Conservation (phyloP, 1,284 basidiomycete species). For the Kwoniella shivajii region DNA sequence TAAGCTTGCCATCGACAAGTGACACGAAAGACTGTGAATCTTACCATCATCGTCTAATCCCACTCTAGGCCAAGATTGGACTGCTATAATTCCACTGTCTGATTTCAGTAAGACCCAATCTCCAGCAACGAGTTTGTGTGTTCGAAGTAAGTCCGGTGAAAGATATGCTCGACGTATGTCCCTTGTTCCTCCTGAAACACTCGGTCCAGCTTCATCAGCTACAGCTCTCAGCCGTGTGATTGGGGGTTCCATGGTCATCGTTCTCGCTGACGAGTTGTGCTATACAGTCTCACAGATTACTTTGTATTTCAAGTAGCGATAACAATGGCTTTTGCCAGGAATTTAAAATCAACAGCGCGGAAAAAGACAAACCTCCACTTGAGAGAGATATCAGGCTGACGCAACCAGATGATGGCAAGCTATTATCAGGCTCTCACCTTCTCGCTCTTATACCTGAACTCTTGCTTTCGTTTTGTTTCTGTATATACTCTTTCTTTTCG, state of each 20-base stretch:
- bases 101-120: constrained; percentile 41
- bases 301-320: too few species aligned
- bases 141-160: constrained; percentile 42
- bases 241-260: background rate
- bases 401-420: too few species aligned
- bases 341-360: too few species aligned
- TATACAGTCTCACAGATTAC: too few species aligned
- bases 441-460: too few species aligned
- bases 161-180: constrained; percentile 40
- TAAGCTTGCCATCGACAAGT: background rate
- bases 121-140: constrained; percentile 47
- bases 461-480: too few species aligned
- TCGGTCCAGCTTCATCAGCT: constrained; percentile 6
- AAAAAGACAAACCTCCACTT: constrained; percentile 1
- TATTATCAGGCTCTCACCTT: constrained; percentile 11
- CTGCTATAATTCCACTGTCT: constrained; percentile 13
- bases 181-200: constrained; percentile 10
- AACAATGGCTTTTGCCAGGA: too few species aligned
- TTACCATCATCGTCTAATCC: constrained; percentile 42
- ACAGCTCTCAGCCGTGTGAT: constrained; percentile 4
- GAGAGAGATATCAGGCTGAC: background rate
- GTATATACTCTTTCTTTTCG: too few species aligned
- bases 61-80: constrained; percentile 44
- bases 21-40: constrained; percentile 9
- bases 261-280: too few species aligned